phyloP scores from a whole-genome alignment of 129 eudicot genomes.

The Chrysanthemum makinoi region DNA sequence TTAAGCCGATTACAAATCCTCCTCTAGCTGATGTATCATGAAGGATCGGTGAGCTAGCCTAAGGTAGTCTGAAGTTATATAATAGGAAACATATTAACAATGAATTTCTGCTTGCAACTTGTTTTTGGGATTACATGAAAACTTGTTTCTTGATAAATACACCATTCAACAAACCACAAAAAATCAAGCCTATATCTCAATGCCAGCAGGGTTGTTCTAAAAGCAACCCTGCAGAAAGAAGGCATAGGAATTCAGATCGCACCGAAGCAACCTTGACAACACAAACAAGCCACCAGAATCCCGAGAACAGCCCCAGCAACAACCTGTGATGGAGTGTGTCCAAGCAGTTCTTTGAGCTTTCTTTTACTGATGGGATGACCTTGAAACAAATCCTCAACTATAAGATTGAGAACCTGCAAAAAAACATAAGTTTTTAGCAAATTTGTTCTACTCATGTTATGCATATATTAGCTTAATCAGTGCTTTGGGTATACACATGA shows the following conservation, averaged over 20 bases:
- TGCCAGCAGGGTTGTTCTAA: not conserved
- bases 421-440: not conserved
- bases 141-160: constrained; percentile 15
- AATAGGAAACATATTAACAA: not conserved
- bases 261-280: constrained; percentile 53
- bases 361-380: constrained; percentile 93
- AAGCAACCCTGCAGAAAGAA: not conserved
- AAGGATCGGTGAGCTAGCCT: no score
- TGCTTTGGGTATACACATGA: no score
- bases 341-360: constrained; percentile 92
- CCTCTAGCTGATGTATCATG: no score
- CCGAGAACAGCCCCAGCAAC: constrained; percentile 88
- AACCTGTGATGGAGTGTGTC: constrained; percentile 91
- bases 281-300: constrained; percentile 64
- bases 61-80: no score
- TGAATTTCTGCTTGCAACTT: not conserved
- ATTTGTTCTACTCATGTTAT: not conserved
- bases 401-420: constrained; percentile 79
- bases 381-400: constrained; percentile 85
- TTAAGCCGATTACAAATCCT: no score
- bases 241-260: constrained; percentile 22
- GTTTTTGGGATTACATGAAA: constrained; percentile 18
- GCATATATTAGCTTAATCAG: not conserved
- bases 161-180: constrained; percentile 7
- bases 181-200: constrained; percentile 11